Conservation (phyloP, 1,139 yeast genomes). For the Tardiomyces blankii region DNA sequence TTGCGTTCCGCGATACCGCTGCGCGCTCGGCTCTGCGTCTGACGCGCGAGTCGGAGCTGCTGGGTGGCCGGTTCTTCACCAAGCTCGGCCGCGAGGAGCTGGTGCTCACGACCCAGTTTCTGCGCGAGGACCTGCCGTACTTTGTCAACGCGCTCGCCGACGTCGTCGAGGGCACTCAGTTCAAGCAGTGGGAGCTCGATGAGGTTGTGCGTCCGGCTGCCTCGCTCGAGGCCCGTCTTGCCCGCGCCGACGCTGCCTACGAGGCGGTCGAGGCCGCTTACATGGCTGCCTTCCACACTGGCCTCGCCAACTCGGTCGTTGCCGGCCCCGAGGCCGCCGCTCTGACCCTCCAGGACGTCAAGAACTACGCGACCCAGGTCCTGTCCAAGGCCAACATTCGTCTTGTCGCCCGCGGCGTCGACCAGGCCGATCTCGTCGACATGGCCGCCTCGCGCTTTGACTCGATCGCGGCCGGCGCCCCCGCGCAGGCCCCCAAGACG, state of each 20-base stretch:
- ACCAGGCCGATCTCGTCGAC: slow-evolving; percentile 53
- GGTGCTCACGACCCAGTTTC: slow-evolving; percentile 67
- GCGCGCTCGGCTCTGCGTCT: slow-evolving; percentile 83
- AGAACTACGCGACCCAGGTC: slow-evolving; percentile 53
- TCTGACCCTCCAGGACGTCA: slow-evolving; percentile 54
- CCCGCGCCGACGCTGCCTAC: slow-evolving; percentile 38
- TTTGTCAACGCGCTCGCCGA: slow-evolving; percentile 81
- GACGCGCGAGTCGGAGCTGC: slow-evolving; percentile 87
- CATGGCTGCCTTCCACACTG: slow-evolving; percentile 73
- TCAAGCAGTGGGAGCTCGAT: slow-evolving; percentile 60
- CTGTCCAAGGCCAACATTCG: slow-evolving; percentile 64
- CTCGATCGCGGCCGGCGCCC: slow-evolving; percentile 48
- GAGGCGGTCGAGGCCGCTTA: slow-evolving; percentile 73
- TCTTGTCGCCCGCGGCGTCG: slow-evolving; percentile 65
- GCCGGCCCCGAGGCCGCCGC: slow-evolving; percentile 49
- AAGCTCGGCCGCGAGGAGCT: slow-evolving; percentile 75
- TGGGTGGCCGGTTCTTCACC: slow-evolving; percentile 74
- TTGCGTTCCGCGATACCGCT: slow-evolving; percentile 71
- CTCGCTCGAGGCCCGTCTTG: slow-evolving; percentile 33
- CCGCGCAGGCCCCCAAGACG: slow-evolving; percentile 33
- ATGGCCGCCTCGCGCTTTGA: slow-evolving; percentile 62
- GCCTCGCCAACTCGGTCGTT: slow-evolving; percentile 76
- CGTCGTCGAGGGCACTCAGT: slow-evolving; percentile 60
- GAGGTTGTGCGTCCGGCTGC: slow-evolving; percentile 83
- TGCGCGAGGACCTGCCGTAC: slow-evolving; percentile 83